phyloP scores from a whole-genome alignment of 2,329 filamentous ascomycete genomes.

The Myriosclerotinia duriaeana region DNA sequence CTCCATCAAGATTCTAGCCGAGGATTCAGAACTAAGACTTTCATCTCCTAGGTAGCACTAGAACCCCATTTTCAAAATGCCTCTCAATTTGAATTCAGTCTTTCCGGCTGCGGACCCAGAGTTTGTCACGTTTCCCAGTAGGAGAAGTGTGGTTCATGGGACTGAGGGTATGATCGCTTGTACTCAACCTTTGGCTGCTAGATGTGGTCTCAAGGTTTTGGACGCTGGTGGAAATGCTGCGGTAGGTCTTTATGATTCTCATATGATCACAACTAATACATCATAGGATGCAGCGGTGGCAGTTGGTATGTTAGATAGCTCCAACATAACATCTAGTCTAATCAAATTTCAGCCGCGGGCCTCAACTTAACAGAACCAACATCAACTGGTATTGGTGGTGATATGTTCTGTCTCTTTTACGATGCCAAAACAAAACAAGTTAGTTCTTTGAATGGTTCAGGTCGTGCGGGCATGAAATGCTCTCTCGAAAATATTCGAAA shows the following conservation, averaged over 20 bases:
- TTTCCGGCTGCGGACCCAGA: conserved; percentile 40
- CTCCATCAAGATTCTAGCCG: not conserved
- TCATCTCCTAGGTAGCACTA: not conserved
- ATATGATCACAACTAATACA: conserved; percentile 24
- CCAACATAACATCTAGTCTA: conserved; percentile 9
- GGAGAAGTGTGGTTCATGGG: conserved; percentile 89
- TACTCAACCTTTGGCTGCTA: conserved; percentile 84
- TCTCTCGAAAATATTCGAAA: conserved; percentile 69
- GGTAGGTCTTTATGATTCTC: conserved; percentile 51
- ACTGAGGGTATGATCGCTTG: conserved; percentile 88
- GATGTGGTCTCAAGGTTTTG: conserved; percentile 83
- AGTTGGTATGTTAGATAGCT: conserved; percentile 58
- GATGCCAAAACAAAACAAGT: conserved; percentile 66
- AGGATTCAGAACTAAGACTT: not conserved
- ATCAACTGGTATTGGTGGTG: conserved; percentile 92
- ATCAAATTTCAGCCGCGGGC: conserved; percentile 65
- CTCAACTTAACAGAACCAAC: conserved; percentile 92
- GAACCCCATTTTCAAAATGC: conserved; percentile 32
- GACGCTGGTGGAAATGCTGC: conserved; percentile 89
- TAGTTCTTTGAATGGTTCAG: conserved; percentile 86
- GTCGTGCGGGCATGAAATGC: conserved; percentile 69
- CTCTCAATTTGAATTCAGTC: conserved; percentile 39
- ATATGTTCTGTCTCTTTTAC: conserved; percentile 56
- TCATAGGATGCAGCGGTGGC: conserved; percentile 89
- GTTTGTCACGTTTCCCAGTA: conserved; percentile 69